Evolutionary conservation across 2,329 filamentous ascomycete species (phyloP).

Genomic region (Fusarium xyrophilum): DNA sequence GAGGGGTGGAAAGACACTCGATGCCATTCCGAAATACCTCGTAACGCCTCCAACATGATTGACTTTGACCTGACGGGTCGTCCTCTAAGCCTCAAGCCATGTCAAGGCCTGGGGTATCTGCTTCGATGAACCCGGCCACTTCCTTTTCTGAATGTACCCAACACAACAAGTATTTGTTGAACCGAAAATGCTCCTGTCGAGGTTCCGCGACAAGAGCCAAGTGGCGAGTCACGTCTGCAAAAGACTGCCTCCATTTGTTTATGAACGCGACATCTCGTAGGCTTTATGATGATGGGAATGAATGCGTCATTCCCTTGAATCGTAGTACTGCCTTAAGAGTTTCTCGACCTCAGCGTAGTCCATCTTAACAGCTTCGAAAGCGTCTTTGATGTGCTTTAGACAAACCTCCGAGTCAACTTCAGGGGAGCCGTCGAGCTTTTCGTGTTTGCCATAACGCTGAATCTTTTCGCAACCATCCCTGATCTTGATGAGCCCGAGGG

Average conservation of each 20-base stretch:
- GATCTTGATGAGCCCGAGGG: constrained; percentile 87
- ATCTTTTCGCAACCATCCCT: constrained; percentile 96
- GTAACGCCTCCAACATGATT: constrained; percentile 13
- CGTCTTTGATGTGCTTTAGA: constrained; percentile 72
- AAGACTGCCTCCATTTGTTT: neutral
- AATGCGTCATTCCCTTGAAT: constrained; percentile 26
- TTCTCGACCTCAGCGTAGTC: constrained; percentile 79
- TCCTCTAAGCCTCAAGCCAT: constrained; percentile 30
- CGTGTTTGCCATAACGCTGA: constrained; percentile 85
- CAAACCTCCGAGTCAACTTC: constrained; percentile 72
- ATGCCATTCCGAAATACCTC: constrained; percentile 10
- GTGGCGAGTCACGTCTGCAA: constrained; percentile 9
- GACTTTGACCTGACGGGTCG: constrained; percentile 12
- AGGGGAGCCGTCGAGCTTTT: constrained; percentile 76
- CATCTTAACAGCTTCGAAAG: constrained; percentile 72
- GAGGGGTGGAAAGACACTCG: constrained; percentile 3
- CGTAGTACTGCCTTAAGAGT: constrained; percentile 72
- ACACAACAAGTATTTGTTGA: constrained; percentile 16
- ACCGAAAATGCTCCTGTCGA: constrained; percentile 8
- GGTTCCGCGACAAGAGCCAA: neutral
- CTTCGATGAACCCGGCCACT: constrained; percentile 30
- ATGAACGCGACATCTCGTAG: neutral
- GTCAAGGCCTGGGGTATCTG: constrained; percentile 30
- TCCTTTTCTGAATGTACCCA: constrained; percentile 24
- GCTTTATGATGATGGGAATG: constrained; percentile 13